These are phyloP conservation scores for Acer yangbiense DNA, from an alignment of 345 rosid species.

Conservation along the genomic window DNA sequence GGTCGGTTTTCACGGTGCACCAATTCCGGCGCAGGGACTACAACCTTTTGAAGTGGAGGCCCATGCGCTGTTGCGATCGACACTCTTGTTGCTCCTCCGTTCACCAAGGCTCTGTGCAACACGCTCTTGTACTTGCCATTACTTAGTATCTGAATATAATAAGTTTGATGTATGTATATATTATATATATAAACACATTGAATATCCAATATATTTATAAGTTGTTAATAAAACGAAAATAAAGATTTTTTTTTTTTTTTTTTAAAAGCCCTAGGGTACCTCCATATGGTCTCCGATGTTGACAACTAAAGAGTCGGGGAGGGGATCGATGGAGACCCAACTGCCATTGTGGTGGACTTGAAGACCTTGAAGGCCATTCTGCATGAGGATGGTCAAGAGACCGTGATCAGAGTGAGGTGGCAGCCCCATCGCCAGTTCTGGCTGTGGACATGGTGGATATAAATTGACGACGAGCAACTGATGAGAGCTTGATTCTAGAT, in stretches of 20 bases:
- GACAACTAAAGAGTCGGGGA: conserved; percentile 25
- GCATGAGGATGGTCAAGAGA: conserved; percentile 36
- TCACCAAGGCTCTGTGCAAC: conserved; percentile 39
- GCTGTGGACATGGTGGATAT: conserved; percentile 49
- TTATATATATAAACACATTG: too few species aligned
- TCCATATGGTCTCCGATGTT: conserved; percentile 26
- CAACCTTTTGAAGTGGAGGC: conserved; percentile 31
- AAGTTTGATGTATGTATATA: too few species aligned
- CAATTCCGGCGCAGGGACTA: conserved; percentile 33
- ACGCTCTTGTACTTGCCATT: conserved; percentile 45
- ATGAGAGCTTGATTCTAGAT: conserved; percentile 20
- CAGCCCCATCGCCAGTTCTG: conserved; percentile 40
- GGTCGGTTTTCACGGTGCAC: not conserved
- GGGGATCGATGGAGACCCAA: conserved; percentile 35
- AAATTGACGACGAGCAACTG: conserved; percentile 35
- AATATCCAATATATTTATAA: too few species aligned
- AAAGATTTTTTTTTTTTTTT: not conserved
- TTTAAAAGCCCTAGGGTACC: conserved; percentile 16
- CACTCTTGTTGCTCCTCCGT: conserved; percentile 29
- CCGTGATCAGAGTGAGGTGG: conserved; percentile 47
- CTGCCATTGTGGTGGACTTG: conserved; percentile 31
- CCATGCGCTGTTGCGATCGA: conserved; percentile 41
- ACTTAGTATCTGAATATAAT: conserved; percentile 29
- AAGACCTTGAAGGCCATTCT: conserved; percentile 26
- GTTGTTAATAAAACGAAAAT: too few species aligned